A percentile compares a stretch with the other conserved stretches of the same genome.
phyloP scores from a whole-genome alignment of 768 basidiomycete species.

The Mycena maculata region DNA sequence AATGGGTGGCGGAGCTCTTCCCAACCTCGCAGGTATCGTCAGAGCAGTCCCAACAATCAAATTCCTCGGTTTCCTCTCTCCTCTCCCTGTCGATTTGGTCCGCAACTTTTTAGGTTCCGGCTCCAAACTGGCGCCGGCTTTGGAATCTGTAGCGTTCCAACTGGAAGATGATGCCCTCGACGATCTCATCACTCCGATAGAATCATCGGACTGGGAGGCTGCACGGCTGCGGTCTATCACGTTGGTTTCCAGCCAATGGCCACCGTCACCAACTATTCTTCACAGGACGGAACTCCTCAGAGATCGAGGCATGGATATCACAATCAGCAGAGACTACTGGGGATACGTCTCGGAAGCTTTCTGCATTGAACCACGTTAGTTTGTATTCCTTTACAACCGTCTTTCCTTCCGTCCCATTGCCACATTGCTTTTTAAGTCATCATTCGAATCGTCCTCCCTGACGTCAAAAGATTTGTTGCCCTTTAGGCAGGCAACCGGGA shows the following conservation, averaged over 20 bases:
- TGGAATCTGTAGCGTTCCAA: not conserved
- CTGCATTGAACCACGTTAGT: too few relatives aligned
- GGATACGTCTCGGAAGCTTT: too few relatives aligned
- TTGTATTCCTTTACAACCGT: too few relatives aligned
- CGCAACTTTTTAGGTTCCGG: not conserved
- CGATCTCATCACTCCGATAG: not conserved
- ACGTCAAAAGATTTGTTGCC: too few relatives aligned
- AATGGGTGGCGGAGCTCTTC: not conserved
- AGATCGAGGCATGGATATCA: not conserved
- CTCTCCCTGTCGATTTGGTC: not conserved
- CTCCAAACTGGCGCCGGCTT: not conserved
- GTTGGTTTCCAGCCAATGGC: too few relatives aligned
- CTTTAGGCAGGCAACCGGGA: too few relatives aligned
- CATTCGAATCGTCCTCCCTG: too few relatives aligned
- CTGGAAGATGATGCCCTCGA: not conserved
- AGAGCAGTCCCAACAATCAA: not conserved
- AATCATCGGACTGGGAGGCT: not conserved
- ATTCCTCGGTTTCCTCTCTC: not conserved
- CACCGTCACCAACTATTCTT: not conserved
- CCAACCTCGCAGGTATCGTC: not conserved
- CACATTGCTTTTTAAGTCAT: too few relatives aligned
- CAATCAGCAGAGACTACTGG: too few relatives aligned
- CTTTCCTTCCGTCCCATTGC: too few relatives aligned
- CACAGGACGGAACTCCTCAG: not conserved
- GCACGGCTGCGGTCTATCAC: not conserved